Conservation (phyloP, 352 stramenopile species). For the Saprolegnia diclina region DNA sequence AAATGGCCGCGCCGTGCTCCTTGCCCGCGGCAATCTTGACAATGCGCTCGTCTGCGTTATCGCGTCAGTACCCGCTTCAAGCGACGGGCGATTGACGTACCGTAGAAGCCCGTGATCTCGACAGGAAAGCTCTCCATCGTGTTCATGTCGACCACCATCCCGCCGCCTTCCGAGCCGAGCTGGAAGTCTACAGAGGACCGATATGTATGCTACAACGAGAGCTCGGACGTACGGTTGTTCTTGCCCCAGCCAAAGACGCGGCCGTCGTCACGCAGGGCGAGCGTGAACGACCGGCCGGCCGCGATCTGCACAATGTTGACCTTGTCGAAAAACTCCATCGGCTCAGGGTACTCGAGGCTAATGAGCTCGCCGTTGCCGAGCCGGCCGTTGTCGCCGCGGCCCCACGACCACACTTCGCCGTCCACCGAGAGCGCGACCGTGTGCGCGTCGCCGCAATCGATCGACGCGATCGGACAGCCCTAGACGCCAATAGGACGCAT, state of each 20-base stretch:
- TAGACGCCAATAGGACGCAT: conserved; percentile 17
- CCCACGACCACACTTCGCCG: conserved; percentile 89
- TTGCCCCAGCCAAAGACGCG: conserved; percentile 88
- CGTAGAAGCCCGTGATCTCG: conserved; percentile 64
- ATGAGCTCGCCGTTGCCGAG: conserved; percentile 85
- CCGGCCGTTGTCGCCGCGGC: conserved; percentile 87
- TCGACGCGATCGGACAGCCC: conserved; percentile 58
- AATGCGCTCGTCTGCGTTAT: background rate
- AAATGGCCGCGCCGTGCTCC: conserved; percentile 84
- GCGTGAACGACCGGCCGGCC: conserved; percentile 84
- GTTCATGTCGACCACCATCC: conserved; percentile 90
- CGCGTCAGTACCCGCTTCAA: background rate
- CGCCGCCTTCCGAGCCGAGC: conserved; percentile 74
- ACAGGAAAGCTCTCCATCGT: conserved; percentile 91
- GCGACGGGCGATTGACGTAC: conserved; percentile 1
- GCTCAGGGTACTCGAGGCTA: conserved; percentile 74
- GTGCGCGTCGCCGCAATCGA: conserved; percentile 85
- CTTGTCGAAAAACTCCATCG: conserved; percentile 78
- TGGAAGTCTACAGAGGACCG: conserved; percentile 62
- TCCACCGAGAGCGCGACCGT: conserved; percentile 84
- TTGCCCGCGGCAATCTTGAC: conserved; percentile 87
- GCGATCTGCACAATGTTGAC: conserved; percentile 64
- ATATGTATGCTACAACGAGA: background rate
- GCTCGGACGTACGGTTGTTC: conserved; percentile 75
- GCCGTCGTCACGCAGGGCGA: conserved; percentile 77